Base-by-base conservation (phyloP, 2,329 filamentous ascomycete species). In the Arthroderma uncinatum region DNA sequence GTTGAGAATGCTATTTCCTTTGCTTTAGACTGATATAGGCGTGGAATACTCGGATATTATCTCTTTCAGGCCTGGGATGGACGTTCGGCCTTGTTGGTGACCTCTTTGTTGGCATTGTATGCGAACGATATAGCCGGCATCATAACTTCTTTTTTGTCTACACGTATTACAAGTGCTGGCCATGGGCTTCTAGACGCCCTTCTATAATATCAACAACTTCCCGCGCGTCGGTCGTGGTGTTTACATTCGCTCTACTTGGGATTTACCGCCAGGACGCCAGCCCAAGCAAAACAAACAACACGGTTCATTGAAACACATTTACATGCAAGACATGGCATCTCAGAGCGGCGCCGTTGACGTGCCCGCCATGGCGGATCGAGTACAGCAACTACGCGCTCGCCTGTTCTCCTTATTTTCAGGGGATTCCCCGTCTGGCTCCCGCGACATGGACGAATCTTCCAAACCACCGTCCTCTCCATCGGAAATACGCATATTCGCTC, bases 401-500 rank as follows among this genome's bases (percentile, higher is more conserved):
- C 47, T 50, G 16, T 50, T 25, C 4, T 19, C 25, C 12, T 25
- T 50, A 8, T 50, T 33, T 19, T 28, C 47, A 3, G 47, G 47
- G 14, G 14, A 1, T 50, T 50, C 47, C 19, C 14, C 44, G 2
- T n/a, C 8, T 30, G 12, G 47, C n/a, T 50, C 25, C n/a, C n/a
- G 47, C 47, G 4, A 10, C 47, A 3, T 50, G 5, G 25, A 34
- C 23, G 6, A 50, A 1, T 14, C 47, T 2, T 14, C 14, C 7
- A 50, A 33, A 14, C 23, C 7, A 33, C 47, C 8, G 7, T n/a
- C 1, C 8, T 9, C 28, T 16, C 14, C 14, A 33, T 4, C 52
- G 7, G 52, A 52, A 16, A 47, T 55, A 9, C 48, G 44, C 40
- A 52, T 59, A 30, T 57, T 55, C 36, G 54, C 52, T 6, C 33